Conservation (phyloP, 192 early-diverging fungal genomes). For the Geranomyces michiganensis region DNA sequence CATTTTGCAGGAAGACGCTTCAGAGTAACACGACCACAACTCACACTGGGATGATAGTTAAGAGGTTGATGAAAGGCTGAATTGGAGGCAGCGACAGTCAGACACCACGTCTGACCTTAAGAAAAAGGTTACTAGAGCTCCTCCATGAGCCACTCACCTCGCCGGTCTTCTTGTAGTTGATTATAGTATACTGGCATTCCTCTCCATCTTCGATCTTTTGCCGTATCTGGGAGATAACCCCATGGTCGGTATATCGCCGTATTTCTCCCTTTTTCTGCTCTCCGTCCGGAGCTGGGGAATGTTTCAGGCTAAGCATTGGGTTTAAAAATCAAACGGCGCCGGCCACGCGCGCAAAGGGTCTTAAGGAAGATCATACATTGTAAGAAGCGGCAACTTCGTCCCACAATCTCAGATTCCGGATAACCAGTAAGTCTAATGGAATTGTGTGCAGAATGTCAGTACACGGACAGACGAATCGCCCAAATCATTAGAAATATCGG, state of each 20-base stretch:
- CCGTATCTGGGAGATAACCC: slow-evolving; percentile 56
- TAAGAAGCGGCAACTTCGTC: slow-evolving; percentile 56
- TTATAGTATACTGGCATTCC: slow-evolving; percentile 67
- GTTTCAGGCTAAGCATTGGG: not conserved
- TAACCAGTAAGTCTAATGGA: slow-evolving; percentile 61
- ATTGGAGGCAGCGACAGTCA: too few species aligned
- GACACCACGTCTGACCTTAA: not conserved
- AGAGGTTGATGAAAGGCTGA: slow-evolving; percentile 67
- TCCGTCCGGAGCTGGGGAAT: slow-evolving; percentile 40
- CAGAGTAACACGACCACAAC: not conserved
- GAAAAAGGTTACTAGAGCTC: not conserved
- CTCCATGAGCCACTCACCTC: too few species aligned
- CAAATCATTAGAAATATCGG: not conserved
- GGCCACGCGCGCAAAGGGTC: not conserved
- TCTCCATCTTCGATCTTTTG: slow-evolving; percentile 50
- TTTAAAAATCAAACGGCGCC: too few species aligned
- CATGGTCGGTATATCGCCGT: slow-evolving; percentile 39
- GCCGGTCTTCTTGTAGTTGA: slow-evolving; percentile 66
- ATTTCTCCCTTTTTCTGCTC: slow-evolving; percentile 46
- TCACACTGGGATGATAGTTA: slow-evolving; percentile 65
- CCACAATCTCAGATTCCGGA: slow-evolving; percentile 42
- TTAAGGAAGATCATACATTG: slow-evolving; percentile 31
- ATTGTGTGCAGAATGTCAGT: too few species aligned
- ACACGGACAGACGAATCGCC: too few species aligned
- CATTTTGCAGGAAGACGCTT: too few species aligned